Percentiles rank a stretch among this genome's conserved stretches.
Evolutionary conservation across 257 asterid genomes (phyloP).

Genomic region (Nicotiana attenuata): DNA sequence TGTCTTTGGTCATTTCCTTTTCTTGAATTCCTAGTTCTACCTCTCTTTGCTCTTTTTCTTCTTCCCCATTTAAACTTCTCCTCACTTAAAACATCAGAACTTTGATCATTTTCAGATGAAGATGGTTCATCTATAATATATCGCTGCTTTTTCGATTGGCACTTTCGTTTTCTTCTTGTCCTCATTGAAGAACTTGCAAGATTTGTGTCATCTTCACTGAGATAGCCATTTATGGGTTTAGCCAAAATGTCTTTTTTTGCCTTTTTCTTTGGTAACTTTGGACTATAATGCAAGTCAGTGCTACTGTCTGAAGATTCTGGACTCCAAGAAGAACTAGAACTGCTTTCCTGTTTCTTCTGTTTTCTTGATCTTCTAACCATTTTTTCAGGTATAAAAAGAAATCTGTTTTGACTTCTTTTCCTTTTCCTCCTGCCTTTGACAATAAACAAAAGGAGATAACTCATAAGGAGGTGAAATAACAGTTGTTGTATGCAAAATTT

Average conservation of each 20-base stretch:
- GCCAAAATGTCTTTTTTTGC: not conserved
- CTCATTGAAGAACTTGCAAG: not conserved
- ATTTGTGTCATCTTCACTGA: not conserved
- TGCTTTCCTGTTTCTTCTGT: not conserved
- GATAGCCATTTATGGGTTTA: not conserved
- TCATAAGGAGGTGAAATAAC: not conserved
- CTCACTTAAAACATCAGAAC: not conserved
- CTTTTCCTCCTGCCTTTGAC: not conserved
- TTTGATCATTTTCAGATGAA: not conserved
- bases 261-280: not conserved
- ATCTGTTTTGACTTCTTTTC: not conserved
- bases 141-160: no score
- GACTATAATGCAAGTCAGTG: not conserved
- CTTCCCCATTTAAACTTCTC: not conserved
- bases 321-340: slow-evolving; percentile 1
- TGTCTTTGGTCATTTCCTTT: not conserved
- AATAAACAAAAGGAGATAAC: not conserved
- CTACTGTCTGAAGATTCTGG: not conserved
- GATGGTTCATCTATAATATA: not conserved
- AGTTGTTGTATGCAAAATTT: not conserved
- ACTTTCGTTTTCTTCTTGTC: not conserved
- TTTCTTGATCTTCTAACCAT: slow-evolving; percentile 15
- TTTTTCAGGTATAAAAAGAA: not conserved
- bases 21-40: not conserved
- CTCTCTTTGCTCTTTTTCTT: not conserved